A percentile compares a stretch with the other conserved stretches of the same genome.
Evolutionary conservation across 805 yeast genomes (phyloP).

Genomic region (Tetrapisispora arboricola): DNA sequence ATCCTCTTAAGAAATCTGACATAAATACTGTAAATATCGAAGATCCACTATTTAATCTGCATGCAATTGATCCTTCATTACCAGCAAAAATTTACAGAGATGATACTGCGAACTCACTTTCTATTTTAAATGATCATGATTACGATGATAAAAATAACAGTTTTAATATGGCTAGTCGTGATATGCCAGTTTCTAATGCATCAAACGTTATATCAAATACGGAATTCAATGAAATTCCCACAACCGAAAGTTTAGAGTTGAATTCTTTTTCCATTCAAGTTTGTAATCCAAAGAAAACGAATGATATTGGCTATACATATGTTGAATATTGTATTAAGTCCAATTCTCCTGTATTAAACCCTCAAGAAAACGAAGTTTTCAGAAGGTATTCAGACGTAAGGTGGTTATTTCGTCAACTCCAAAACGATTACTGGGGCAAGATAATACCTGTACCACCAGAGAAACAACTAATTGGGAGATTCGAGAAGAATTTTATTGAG

Average conservation of each 20-base stretch:
- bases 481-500: conserved; percentile 82
- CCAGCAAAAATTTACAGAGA: no score
- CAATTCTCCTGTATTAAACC: conserved; percentile 31
- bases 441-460: conserved; percentile 95
- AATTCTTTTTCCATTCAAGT: conserved; percentile 51
- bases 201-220: background rate
- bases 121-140: no score
- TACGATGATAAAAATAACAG: no score
- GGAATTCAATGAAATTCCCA: background rate
- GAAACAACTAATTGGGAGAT: conserved; percentile 86
- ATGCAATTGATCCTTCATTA: background rate
- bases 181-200: no score
- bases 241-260: no score
- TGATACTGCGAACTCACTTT: no score
- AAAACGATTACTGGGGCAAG: conserved; percentile 77
- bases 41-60: background rate
- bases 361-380: conserved; percentile 46
- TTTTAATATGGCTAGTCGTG: no score
- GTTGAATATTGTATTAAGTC: conserved; percentile 76
- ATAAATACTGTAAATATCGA: no score
- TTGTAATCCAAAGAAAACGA: conserved; percentile 85
- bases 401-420: conserved; percentile 86
- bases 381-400: conserved; percentile 87
- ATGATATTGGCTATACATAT: conserved; percentile 81
- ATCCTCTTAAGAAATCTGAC: background rate